Percentiles rank a stretch among this genome's conserved stretches.
phyloP scores from a whole-genome alignment of 768 basidiomycete genomes.

The Hericium coralloides region DNA sequence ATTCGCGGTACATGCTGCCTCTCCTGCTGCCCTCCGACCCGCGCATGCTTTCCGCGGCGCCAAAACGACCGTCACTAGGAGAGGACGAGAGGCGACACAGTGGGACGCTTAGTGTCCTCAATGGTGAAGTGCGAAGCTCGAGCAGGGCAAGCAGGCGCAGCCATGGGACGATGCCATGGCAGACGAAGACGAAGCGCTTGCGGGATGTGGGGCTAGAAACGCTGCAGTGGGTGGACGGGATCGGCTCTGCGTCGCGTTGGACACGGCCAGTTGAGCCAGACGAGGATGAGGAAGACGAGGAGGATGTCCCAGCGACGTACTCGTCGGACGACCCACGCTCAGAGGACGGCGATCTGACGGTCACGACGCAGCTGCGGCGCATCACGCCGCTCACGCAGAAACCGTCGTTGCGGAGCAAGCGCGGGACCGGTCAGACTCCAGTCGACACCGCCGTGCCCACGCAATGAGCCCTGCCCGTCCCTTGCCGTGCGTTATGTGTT shows the following conservation, averaged over 20 bases:
- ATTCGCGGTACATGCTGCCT: conserved; percentile 90
- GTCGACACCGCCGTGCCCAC: neutral
- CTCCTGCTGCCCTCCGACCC: conserved; percentile 77
- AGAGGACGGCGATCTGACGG: conserved; percentile 21
- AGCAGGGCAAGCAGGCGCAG: conserved; percentile 34
- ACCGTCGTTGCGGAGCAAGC: conserved; percentile 35
- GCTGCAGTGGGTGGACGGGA: conserved; percentile 66
- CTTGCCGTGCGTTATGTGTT: neutral
- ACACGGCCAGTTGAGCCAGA: conserved; percentile 30
- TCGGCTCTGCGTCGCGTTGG: conserved; percentile 54
- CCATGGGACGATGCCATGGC: conserved; percentile 42
- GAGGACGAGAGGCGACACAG: conserved; percentile 24
- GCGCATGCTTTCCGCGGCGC: conserved; percentile 62
- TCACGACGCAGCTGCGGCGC: conserved; percentile 27
- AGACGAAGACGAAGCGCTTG: conserved; percentile 46
- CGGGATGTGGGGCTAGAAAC: conserved; percentile 52
- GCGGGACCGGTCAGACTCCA: neutral
- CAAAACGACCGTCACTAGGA: conserved; percentile 34
- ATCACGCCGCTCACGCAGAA: conserved; percentile 59
- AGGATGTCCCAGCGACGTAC: conserved; percentile 22
- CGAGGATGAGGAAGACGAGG: conserved; percentile 31
- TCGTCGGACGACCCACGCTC: conserved; percentile 23
- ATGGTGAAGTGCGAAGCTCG: conserved; percentile 19
- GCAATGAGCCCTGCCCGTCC: neutral
- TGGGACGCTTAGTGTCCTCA: conserved; percentile 11